phyloP scores from a whole-genome alignment of 257 asterid species.

The Gynochthodes officinalis region DNA sequence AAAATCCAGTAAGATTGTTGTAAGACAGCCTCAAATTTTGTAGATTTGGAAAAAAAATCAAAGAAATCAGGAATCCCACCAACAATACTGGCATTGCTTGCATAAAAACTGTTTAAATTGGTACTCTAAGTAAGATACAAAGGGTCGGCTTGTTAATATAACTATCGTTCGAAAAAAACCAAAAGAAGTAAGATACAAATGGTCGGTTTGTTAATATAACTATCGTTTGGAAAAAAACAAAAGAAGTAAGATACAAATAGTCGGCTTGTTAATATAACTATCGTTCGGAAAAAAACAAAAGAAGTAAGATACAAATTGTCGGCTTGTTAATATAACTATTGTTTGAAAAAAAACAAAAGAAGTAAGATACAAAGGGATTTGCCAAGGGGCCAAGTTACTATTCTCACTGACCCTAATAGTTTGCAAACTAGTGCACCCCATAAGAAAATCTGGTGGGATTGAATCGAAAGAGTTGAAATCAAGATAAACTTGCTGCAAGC shows the following conservation, averaged over 20 bases:
- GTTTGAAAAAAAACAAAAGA: too few relatives aligned
- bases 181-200: too few relatives aligned
- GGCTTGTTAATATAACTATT: too few relatives aligned
- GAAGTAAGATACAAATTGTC: too few relatives aligned
- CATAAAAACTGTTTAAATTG: slow-evolving; percentile 45
- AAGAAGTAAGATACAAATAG: too few relatives aligned
- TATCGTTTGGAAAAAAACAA: too few relatives aligned
- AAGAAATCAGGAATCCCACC: slow-evolving; percentile 76
- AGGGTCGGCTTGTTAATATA: too few relatives aligned
- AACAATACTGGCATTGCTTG: slow-evolving; percentile 51
- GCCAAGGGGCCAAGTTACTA: slow-evolving; percentile 44
- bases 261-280: too few relatives aligned
- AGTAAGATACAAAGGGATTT: slow-evolving; percentile 58
- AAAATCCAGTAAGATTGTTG: slow-evolving; percentile 63
- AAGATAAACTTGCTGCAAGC: slow-evolving; percentile 44
- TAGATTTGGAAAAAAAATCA: slow-evolving; percentile 49
- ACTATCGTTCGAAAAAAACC: too few relatives aligned
- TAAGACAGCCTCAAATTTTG: slow-evolving; percentile 63
- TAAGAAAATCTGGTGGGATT: slow-evolving; percentile 52
- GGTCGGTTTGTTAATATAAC: too few relatives aligned
- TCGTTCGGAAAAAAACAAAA: too few relatives aligned
- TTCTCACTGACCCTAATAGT: slow-evolving; percentile 53
- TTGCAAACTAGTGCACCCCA: slow-evolving; percentile 47
- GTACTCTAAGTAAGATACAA: slow-evolving; percentile 48
- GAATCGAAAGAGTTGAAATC: slow-evolving; percentile 52